A percentile compares a stretch with the other conserved stretches of the same genome.
Conservation (phyloP, 148 eudicot species). For the Camellia granthamiana region DNA sequence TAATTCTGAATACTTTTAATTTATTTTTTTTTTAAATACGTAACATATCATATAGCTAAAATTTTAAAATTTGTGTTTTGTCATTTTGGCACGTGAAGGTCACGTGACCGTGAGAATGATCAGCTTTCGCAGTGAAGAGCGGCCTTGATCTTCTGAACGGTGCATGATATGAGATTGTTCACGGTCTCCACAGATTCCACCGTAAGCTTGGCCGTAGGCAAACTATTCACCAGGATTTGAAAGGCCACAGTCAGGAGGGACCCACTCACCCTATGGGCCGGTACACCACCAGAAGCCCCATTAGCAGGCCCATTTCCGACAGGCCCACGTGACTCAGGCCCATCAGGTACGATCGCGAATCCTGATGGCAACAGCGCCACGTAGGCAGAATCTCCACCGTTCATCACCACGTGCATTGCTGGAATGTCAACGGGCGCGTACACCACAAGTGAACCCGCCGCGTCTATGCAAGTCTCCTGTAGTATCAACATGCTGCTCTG, state of each 20-base stretch:
- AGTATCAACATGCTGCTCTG: conserved; percentile 95
- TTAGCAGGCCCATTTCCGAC: not conserved
- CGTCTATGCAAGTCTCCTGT: conserved; percentile 86
- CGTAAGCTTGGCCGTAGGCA: conserved; percentile 91
- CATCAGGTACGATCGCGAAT: conserved; percentile 71
- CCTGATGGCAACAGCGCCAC: conserved; percentile 94
- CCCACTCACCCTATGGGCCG: conserved; percentile 41
- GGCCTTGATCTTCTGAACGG: conserved; percentile 84
- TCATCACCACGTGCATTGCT: conserved; percentile 95
- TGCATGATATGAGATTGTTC: conserved; percentile 78
- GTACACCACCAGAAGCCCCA: conserved; percentile 4
- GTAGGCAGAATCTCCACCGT: conserved; percentile 90
- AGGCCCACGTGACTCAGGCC: conserved; percentile 45
- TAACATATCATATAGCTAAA: no score
- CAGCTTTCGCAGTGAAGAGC: conserved; percentile 67
- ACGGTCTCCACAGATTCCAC: conserved; percentile 93
- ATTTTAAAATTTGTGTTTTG: no score
- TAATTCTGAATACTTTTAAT: no score
- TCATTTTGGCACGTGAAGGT: not conserved
- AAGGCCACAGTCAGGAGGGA: conserved; percentile 84
- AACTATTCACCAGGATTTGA: conserved; percentile 80
- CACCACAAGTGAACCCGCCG: conserved; percentile 86
- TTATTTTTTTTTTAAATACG: no score
- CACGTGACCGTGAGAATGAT: not conserved
- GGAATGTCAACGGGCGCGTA: conserved; percentile 96